phyloP scores from a whole-genome alignment of 352 stramenopile genomes.

The Achlya hypogyna region DNA sequence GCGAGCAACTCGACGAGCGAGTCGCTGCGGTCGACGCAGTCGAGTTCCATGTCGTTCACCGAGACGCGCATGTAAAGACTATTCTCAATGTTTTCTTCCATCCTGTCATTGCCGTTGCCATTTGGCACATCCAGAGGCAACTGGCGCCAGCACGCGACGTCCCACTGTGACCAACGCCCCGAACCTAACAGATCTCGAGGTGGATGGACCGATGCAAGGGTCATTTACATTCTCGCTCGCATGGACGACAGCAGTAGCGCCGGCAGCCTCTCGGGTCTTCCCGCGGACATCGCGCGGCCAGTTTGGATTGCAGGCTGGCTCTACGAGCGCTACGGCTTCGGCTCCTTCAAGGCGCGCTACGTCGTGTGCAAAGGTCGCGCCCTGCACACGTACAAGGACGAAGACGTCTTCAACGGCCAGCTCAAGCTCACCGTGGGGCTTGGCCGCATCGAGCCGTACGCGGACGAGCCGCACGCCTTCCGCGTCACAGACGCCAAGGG shows the following conservation, averaged over 20 bases:
- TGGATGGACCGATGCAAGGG: too few relatives aligned
- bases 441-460: not conserved
- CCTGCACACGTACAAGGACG: not conserved
- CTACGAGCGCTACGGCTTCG: not conserved
- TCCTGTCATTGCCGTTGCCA: too few relatives aligned
- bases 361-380: not conserved
- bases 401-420: not conserved
- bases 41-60: not conserved
- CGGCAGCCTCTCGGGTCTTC: not conserved
- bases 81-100: not conserved
- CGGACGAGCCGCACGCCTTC: not conserved
- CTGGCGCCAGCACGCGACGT: too few relatives aligned
- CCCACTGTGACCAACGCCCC: too few relatives aligned
- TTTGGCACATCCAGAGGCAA: too few relatives aligned
- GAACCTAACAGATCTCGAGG: too few relatives aligned
- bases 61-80: not conserved
- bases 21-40: slow-evolving; percentile 2
- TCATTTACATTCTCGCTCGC: too few relatives aligned
- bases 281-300: too few relatives aligned
- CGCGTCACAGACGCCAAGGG: not conserved
- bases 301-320: not conserved
- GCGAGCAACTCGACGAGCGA: slow-evolving; percentile 9
- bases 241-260: too few relatives aligned
- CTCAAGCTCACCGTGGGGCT: not conserved
- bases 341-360: not conserved